Conservation (phyloP, 2,329 filamentous ascomycete species). For the Cercospora sesami region DNA sequence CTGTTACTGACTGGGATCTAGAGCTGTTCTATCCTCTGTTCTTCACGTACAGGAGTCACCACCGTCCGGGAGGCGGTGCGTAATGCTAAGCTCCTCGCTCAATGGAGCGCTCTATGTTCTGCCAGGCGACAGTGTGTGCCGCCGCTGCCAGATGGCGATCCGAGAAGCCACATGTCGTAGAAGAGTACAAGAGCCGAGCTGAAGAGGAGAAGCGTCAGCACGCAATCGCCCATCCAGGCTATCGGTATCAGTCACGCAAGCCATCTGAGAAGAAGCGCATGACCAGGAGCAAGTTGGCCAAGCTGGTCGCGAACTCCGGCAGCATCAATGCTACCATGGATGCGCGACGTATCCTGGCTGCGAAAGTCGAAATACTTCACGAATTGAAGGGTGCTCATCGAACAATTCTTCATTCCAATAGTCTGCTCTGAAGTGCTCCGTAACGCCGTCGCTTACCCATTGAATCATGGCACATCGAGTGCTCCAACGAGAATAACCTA, state of each 20-base stretch:
- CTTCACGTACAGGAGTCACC: conserved; percentile 20
- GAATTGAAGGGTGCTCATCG: background rate
- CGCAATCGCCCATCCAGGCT: conserved; percentile 22
- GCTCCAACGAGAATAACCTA: background rate
- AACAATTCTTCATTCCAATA: background rate
- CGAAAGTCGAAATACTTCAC: background rate
- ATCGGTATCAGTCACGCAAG: conserved; percentile 38
- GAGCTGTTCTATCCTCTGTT: too few species aligned
- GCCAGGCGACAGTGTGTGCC: background rate
- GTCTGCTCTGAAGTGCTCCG: background rate
- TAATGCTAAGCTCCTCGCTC: conserved; percentile 24
- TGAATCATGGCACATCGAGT: background rate
- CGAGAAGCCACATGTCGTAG: conserved; percentile 9
- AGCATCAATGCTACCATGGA: conserved; percentile 17
- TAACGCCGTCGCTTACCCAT: conserved; percentile 14
- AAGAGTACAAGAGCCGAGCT: conserved; percentile 15
- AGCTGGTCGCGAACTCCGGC: conserved; percentile 23
- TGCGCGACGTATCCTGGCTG: background rate
- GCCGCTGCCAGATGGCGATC: background rate
- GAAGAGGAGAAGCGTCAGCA: conserved; percentile 17
- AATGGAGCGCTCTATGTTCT: background rate
- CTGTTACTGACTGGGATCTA: background rate
- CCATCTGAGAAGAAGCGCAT: conserved; percentile 25
- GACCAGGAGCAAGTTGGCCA: conserved; percentile 40
- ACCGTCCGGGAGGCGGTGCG: conserved; percentile 23